These are phyloP conservation scores for Rhizoclosmatium globosum DNA, from an alignment of 192 early-diverging fungal genomes.

Conservation along the genomic window DNA sequence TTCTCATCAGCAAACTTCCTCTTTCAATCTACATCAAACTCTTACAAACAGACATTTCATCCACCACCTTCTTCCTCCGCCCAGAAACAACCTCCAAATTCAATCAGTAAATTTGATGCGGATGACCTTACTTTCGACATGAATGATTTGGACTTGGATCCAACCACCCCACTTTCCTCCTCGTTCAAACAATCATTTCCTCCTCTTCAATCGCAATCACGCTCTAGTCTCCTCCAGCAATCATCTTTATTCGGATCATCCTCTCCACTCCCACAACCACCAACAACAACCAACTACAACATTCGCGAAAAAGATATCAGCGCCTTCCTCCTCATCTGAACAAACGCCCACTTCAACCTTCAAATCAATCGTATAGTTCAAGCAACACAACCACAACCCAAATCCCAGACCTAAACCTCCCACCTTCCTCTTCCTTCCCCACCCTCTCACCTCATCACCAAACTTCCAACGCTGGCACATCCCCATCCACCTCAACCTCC, in stretches of 20 bases:
- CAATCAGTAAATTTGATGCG: constrained; percentile 17
- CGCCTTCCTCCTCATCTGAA: not conserved
- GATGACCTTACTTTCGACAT: constrained; percentile 19
- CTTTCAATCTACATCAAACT: constrained; percentile 18
- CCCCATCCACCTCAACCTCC: not conserved
- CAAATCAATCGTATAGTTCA: not conserved
- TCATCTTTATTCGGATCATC: not conserved
- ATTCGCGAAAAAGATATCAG: not conserved
- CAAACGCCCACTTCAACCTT: constrained; percentile 14
- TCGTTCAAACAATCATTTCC: not conserved
- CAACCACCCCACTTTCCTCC: constrained; percentile 4
- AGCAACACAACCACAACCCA: not conserved
- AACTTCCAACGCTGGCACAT: not conserved
- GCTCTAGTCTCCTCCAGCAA: not conserved
- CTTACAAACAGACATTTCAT: constrained; percentile 11
- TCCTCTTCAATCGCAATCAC: not conserved
- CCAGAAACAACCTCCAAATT: constrained; percentile 9
- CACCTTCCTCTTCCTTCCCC: not conserved
- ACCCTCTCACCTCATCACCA: not conserved
- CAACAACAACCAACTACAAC: not conserved
- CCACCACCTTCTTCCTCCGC: not conserved
- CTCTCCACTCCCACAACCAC: no score
- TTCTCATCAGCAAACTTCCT: constrained; percentile 6
- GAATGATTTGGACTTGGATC: constrained; percentile 14
- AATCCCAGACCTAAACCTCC: constrained; percentile 12